These are phyloP conservation scores for Coriolopsis trogii DNA, from an alignment of 1,284 basidiomycete genomes.

Conservation along the genomic window DNA sequence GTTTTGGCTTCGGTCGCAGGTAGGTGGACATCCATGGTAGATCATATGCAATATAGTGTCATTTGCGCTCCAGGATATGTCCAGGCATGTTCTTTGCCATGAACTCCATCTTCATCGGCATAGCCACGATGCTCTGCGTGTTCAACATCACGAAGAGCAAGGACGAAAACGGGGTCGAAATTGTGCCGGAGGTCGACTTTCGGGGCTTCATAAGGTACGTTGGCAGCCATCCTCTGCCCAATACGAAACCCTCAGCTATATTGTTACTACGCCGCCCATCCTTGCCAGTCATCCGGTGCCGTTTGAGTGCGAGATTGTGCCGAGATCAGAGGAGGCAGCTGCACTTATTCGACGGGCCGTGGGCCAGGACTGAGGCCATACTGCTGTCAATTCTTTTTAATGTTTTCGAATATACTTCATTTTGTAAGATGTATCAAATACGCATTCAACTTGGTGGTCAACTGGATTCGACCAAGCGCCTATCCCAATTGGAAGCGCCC, in stretches of 20 bases:
- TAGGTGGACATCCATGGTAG: background rate
- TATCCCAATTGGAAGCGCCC: too few species aligned
- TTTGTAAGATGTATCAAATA: too few species aligned
- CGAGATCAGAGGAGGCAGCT: constrained; percentile 24
- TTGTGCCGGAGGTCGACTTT: constrained; percentile 36
- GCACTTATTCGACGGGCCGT: constrained; percentile 11
- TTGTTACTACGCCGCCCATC: background rate
- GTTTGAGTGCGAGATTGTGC: constrained; percentile 27
- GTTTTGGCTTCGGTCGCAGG: constrained; percentile 33
- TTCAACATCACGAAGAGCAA: constrained; percentile 34
- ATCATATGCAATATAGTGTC: too few species aligned
- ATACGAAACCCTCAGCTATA: too few species aligned
- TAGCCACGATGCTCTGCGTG: constrained; percentile 34
- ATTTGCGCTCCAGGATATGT: constrained; percentile 36
- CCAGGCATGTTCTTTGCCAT: constrained; percentile 39
- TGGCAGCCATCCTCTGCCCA: too few species aligned
- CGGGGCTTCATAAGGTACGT: constrained; percentile 33
- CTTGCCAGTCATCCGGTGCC: constrained; percentile 27
- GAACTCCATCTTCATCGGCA: constrained; percentile 36
- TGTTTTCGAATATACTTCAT: background rate
- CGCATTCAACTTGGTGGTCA: too few species aligned
- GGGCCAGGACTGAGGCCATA: background rate
- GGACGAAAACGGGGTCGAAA: constrained; percentile 32
- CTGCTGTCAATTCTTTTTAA: background rate
- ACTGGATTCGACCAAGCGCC: too few species aligned